A percentile compares a stretch with the other conserved stretches of the same genome.
These are phyloP conservation scores for Sutorius eximius DNA, from an alignment of 1,284 basidiomycete species.

Conservation along the genomic window DNA sequence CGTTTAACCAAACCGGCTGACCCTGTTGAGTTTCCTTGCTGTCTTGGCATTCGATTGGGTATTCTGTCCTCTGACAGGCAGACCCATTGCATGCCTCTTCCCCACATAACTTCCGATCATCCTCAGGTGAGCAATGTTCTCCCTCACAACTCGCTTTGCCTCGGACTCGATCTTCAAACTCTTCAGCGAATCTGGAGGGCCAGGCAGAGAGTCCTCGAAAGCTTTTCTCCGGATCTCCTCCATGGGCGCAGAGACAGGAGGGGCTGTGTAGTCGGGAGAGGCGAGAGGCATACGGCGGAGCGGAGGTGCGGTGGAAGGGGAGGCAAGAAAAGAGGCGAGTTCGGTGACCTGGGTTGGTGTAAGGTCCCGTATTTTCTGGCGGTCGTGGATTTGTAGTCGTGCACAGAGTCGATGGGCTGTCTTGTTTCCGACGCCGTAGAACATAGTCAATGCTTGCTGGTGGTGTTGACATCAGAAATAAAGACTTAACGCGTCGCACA, in stretches of 20 bases:
- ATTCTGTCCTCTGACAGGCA: constrained; percentile 89
- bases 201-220: constrained; percentile 23
- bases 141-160: constrained; percentile 72
- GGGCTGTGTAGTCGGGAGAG: constrained; percentile 47
- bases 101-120: constrained; percentile 90
- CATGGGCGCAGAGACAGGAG: constrained; percentile 44
- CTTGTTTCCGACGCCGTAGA: constrained; percentile 80
- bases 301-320: constrained; percentile 68
- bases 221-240: constrained; percentile 40
- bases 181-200: constrained; percentile 57
- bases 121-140: constrained; percentile 88
- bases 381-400: constrained; percentile 83
- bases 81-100: constrained; percentile 81
- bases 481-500: background rate
- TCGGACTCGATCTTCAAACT: constrained; percentile 82
- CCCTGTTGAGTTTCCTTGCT: constrained; percentile 80
- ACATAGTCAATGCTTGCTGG: constrained; percentile 80
- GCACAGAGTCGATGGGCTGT: constrained; percentile 82
- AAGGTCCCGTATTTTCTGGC: constrained; percentile 73
- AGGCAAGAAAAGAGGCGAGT: constrained; percentile 86
- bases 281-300: constrained; percentile 67
- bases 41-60: constrained; percentile 86
- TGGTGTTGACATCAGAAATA: constrained; percentile 4
- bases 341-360: constrained; percentile 80
- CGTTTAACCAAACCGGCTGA: constrained; percentile 48